Percentiles rank a stretch among this genome's conserved stretches.
These are phyloP conservation scores for Misopates orontium DNA, from an alignment of 257 asterid genomes.

Conservation along the genomic window DNA sequence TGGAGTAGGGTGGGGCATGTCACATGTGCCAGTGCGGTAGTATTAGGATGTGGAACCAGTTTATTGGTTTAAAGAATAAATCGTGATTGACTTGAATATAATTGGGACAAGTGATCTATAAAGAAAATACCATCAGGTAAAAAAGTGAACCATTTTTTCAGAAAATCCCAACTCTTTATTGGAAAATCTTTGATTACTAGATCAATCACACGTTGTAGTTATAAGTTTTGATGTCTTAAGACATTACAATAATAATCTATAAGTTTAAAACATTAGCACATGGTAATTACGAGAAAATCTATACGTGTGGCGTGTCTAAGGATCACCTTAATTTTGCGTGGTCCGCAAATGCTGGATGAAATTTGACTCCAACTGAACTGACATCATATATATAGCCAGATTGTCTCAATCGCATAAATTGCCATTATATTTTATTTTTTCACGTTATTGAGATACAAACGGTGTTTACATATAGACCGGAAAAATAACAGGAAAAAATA, in stretches of 20 bases:
- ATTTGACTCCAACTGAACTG: not conserved
- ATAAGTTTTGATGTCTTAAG: no score
- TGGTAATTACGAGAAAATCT: no score
- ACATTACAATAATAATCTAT: no score
- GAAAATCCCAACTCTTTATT: no score
- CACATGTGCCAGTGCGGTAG: not conserved
- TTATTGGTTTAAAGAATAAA: not conserved
- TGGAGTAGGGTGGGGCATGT: not conserved
- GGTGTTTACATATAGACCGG: conserved; percentile 13
- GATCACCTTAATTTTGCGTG: no score
- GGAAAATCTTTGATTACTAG: no score
- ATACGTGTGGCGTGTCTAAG: no score
- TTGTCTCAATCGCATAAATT: conserved; percentile 5
- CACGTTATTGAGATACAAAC: not conserved
- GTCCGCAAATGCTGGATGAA: no score
- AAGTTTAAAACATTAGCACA: no score
- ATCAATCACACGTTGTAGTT: no score
- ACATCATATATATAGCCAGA: not conserved
- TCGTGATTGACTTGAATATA: not conserved
- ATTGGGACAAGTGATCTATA: not conserved
- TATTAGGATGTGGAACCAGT: not conserved
- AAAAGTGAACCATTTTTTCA: no score
- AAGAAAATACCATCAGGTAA: no score
- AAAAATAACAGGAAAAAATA: not conserved
- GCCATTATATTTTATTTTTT: not conserved